Base-by-base conservation (phyloP, 2,329 filamentous ascomycete species). In the Bertia moriformis region DNA sequence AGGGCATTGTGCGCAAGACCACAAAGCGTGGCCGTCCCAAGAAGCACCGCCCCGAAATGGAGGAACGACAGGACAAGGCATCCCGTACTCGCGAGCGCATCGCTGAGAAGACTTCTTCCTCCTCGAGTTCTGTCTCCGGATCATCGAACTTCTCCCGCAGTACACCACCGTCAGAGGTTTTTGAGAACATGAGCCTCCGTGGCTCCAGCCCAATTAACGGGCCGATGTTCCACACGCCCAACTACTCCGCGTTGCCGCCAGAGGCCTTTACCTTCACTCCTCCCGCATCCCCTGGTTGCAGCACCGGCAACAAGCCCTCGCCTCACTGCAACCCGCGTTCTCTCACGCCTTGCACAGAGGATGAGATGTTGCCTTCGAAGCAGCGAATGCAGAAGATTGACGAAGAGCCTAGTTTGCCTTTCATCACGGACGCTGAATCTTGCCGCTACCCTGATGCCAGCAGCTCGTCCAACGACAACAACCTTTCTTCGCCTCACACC, bases 1-100 rank as follows among this genome's bases (percentile, higher is more conserved):
- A 75, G 39, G 74, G 74, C 37, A 67, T 74, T 39, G 69, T 77
- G 36, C 69, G 71, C 51, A 74, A 74, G 52, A 66, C 69, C 33
- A 68, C 67, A 24, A 78, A 78, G 56, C 72, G 78, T 41, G 77
- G 77, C 38, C 41, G 49, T 14, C 45, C 47, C 37, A 51, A 51
- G 42, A 49, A 40, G 41, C 39, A 37, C 39, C 42, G 41, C 39
- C 41, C 3, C 39, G 43, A 39, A 41, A 39, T 12, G 39, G 41
- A 4, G 42, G 38, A 36, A 41, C 41, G 40, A 38, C 41, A 39
- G 38, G 38, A 40, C 41, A 42, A 27, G 42, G 41, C 22, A 43
- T 41, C 32, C 15, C 12, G 15, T 7, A 35, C 32, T 14, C 32
- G 32, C 32, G 10, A 35, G 15, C 12, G 32, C 12, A 18, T 35